A percentile compares a stretch with the other conserved stretches of the same genome.
These are phyloP conservation scores for Capsicum rhomboideum DNA, from an alignment of 257 asterid genomes.

Conservation along the genomic window DNA sequence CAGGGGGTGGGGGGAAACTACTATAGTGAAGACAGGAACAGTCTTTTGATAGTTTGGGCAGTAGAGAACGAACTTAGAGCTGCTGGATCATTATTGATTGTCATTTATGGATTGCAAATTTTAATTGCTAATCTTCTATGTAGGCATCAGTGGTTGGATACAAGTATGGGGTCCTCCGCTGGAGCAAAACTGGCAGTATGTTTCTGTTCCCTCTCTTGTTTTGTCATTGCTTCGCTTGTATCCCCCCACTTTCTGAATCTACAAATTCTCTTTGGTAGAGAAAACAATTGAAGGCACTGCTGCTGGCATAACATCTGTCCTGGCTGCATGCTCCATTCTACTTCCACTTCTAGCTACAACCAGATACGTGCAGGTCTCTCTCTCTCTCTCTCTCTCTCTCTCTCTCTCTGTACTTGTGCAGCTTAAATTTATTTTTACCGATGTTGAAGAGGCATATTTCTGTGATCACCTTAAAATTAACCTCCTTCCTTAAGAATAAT, in stretches of 20 bases:
- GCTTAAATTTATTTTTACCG: too few relatives aligned
- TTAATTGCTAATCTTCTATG: constrained; percentile 2
- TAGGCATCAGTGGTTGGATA: constrained; percentile 98
- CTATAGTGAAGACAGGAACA: not conserved
- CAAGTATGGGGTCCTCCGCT: constrained; percentile 96
- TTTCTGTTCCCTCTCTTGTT: not conserved
- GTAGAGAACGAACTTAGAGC: not conserved
- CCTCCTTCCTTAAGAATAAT: not conserved
- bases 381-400: constrained; percentile 20
- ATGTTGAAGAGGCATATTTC: too few relatives aligned
- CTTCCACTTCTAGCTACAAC: constrained; percentile 87
- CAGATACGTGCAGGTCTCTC: constrained; percentile 66
- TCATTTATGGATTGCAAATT: not conserved
- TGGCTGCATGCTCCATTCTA: constrained; percentile 72
- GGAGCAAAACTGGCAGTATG: constrained; percentile 94
- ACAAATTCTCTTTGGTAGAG: constrained; percentile 32
- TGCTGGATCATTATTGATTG: not conserved
- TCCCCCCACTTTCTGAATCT: constrained; percentile 1
- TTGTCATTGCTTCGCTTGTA: not conserved
- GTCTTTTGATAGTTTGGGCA: not conserved
- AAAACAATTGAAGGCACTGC: constrained; percentile 98
- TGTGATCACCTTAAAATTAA: too few relatives aligned
- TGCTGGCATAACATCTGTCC: constrained; percentile 95
- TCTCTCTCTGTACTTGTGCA: not conserved
- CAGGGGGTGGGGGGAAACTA: not conserved